Conservation (phyloP, 192 early-diverging fungal species). For the Backusella mclennaniae region DNA sequence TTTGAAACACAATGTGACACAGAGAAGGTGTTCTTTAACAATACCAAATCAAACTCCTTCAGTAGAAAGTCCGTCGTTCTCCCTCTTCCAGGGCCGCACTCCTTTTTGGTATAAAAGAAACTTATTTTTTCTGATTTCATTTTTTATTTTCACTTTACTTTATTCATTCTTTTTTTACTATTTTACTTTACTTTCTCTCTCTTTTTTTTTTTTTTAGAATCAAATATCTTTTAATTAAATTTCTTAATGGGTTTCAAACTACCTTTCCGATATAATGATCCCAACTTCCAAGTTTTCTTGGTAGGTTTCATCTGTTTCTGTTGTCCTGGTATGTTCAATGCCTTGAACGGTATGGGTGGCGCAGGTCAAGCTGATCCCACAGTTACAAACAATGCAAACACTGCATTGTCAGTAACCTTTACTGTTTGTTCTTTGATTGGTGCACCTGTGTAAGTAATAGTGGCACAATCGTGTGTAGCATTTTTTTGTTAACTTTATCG, state of each 20-base stretch:
- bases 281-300: conserved; percentile 35
- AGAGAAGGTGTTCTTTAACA: not conserved
- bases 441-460: conserved; percentile 53
- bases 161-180: not conserved
- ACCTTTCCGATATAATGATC: conserved; percentile 28
- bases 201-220: not conserved
- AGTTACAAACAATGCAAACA: conserved; percentile 75
- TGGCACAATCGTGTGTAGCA: not conserved
- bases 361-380: conserved; percentile 63
- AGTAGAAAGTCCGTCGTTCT: conserved; percentile 3
- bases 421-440: conserved; percentile 73
- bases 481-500: conserved; percentile 45
- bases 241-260: conserved; percentile 25
- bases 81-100: conserved; percentile 7
- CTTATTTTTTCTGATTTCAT: not conserved
- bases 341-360: conserved; percentile 61
- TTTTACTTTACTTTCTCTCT: not conserved
- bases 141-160: not conserved
- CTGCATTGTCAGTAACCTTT: conserved; percentile 76
- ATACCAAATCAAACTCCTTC: conserved; percentile 2
- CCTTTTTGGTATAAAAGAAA: conserved; percentile 2
- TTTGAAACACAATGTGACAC: conserved; percentile 8
- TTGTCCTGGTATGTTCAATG: conserved; percentile 61
- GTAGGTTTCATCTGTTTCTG: conserved; percentile 42
- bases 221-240: not conserved